Conservation (phyloP, 495 filamentous ascomycete genomes). For the Penicillium angulare region DNA sequence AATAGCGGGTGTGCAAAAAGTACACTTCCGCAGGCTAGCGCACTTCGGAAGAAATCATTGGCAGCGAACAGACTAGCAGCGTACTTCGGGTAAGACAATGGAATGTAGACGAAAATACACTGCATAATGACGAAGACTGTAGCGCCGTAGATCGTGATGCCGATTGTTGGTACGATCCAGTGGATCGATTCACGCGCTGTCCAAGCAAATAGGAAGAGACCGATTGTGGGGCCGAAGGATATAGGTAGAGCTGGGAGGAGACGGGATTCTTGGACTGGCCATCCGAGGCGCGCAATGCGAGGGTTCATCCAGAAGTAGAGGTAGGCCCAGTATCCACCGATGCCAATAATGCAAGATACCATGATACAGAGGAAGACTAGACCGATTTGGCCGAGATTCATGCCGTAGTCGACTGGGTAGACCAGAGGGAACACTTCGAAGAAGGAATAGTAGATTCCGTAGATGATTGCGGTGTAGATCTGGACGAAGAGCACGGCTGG, state of each 20-base stretch:
- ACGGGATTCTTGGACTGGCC: conserved; percentile 49
- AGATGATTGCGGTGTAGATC: conserved; percentile 61
- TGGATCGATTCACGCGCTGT: conserved; percentile 53
- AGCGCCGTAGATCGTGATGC: conserved; percentile 53
- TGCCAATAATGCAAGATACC: conserved; percentile 54
- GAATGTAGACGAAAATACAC: conserved; percentile 65
- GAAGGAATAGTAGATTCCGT: conserved; percentile 69
- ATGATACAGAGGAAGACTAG: conserved; percentile 64
- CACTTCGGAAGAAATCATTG: conserved; percentile 57
- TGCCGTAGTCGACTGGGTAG: conserved; percentile 60
- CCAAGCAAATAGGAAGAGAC: conserved; percentile 66
- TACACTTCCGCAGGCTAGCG: conserved; percentile 56
- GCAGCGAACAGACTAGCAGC: conserved; percentile 60
- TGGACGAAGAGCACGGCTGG: conserved; percentile 62
- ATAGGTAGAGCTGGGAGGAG: conserved; percentile 58
- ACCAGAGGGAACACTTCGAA: conserved; percentile 76
- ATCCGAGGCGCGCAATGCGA: conserved; percentile 40
- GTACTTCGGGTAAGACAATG: conserved; percentile 60
- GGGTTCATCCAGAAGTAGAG: conserved; percentile 54
- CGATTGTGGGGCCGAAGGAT: conserved; percentile 51
- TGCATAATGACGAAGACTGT: conserved; percentile 55
- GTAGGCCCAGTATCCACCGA: conserved; percentile 52
- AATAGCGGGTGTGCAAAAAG: conserved; percentile 59
- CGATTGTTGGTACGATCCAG: conserved; percentile 64
- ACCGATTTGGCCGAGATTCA: conserved; percentile 60